Conservation (phyloP, 495 filamentous ascomycete genomes). For the Penicillium atrosanguineum region DNA sequence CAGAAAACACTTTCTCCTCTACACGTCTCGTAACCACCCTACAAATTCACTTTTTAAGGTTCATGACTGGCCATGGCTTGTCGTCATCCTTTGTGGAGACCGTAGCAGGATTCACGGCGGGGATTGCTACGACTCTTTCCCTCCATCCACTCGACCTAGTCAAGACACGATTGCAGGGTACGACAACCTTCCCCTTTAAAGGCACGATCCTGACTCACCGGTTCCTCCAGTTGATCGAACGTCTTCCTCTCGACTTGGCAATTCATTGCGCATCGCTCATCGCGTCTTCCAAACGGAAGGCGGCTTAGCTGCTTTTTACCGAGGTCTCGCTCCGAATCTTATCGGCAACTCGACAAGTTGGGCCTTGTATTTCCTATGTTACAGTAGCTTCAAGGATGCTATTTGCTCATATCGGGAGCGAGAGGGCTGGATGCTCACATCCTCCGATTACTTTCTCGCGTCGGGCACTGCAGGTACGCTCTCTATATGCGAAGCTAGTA, state of each 20-base stretch:
- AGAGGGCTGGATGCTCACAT: conserved; percentile 45
- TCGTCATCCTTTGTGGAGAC: conserved; percentile 82
- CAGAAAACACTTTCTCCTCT: not conserved
- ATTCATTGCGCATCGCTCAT: conserved; percentile 54
- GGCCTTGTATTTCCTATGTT: conserved; percentile 86
- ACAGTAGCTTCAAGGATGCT: conserved; percentile 55
- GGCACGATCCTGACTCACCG: not conserved
- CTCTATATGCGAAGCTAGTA: not conserved
- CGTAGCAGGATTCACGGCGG: conserved; percentile 86
- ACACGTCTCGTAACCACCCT: not conserved
- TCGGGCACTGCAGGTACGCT: conserved; percentile 68
- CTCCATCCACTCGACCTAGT: conserved; percentile 81
- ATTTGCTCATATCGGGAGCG: conserved; percentile 26
- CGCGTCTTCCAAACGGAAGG: conserved; percentile 57
- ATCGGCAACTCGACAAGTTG: conserved; percentile 87
- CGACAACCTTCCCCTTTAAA: conserved; percentile 7
- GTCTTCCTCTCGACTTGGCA: conserved; percentile 44
- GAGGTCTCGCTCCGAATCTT: conserved; percentile 85
- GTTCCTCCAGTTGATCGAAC: conserved; percentile 40
- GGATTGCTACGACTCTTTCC: conserved; percentile 73
- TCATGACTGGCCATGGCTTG: conserved; percentile 52
- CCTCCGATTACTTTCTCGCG: conserved; percentile 78
- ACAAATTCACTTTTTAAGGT: conserved; percentile 13
- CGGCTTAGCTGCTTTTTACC: conserved; percentile 69
- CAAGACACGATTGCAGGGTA: conserved; percentile 93